Evolutionary conservation across 495 filamentous ascomycete genomes (phyloP).

Genomic region (Darksidea phi): DNA sequence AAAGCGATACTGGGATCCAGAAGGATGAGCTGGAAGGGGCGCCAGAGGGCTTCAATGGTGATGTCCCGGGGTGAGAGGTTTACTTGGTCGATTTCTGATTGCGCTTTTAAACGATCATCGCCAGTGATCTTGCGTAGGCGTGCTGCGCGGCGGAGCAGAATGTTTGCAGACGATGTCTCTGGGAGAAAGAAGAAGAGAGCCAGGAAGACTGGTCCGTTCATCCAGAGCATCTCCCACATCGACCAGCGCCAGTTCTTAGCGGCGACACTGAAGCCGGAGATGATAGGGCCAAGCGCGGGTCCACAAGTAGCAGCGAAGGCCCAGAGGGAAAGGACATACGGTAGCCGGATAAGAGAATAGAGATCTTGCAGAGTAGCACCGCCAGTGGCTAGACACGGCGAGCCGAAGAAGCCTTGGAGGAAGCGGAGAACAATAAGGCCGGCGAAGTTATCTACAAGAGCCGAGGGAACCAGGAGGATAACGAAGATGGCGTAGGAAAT

Average conservation of each 20-base stretch:
- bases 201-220: constrained; percentile 49
- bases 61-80: constrained; percentile 50
- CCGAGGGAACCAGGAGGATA: constrained; percentile 51
- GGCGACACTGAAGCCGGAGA: constrained; percentile 63
- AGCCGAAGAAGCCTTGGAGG: constrained; percentile 57
- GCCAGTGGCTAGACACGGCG: constrained; percentile 54
- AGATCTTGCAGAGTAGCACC: constrained; percentile 56
- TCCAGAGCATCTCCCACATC: constrained; percentile 51
- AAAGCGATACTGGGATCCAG: constrained; percentile 64
- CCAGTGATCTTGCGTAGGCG: constrained; percentile 51
- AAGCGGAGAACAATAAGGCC: constrained; percentile 54
- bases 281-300: constrained; percentile 61
- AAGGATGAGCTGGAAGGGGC: constrained; percentile 62
- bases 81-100: constrained; percentile 46
- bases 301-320: constrained; percentile 48
- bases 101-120: constrained; percentile 35
- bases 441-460: constrained; percentile 50
- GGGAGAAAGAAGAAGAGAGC: constrained; percentile 55
- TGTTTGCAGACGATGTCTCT: constrained; percentile 54
- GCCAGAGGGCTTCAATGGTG: constrained; percentile 59
- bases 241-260: constrained; percentile 50
- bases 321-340: constrained; percentile 57
- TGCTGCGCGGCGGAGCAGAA: constrained; percentile 57
- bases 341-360: constrained; percentile 55
- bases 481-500: constrained; percentile 51